Conservation (phyloP, 2,329 filamentous ascomycete genomes). For the Microcyclosporella mali region DNA sequence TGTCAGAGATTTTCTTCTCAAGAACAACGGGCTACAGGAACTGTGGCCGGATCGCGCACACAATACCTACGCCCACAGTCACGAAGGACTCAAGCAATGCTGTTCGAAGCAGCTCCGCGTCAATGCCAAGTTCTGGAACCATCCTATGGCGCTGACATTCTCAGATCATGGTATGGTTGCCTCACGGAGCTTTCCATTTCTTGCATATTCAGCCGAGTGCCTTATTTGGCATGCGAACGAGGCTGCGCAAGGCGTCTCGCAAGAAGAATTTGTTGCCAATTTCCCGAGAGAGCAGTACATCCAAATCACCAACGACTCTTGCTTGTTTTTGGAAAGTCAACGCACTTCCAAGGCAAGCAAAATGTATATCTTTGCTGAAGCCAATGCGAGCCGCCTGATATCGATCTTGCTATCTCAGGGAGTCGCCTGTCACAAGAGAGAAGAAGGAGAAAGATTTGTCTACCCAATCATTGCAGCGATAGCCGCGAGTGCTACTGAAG, state of each 20-base stretch:
- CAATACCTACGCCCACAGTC: conserved; percentile 4
- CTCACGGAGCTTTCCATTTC: conserved; percentile 38
- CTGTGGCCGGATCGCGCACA: conserved; percentile 25
- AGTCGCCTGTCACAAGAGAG: neutral
- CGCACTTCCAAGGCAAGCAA: conserved; percentile 26
- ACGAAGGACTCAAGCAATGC: conserved; percentile 16
- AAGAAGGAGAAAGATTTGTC: conserved; percentile 7
- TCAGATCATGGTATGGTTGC: conserved; percentile 15
- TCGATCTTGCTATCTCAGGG: neutral
- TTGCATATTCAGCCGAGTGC: conserved; percentile 39
- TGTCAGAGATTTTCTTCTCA: conserved; percentile 44
- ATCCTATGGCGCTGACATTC: neutral
- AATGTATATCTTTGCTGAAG: conserved; percentile 36
- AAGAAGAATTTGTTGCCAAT: conserved; percentile 29
- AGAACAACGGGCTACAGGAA: conserved; percentile 28
- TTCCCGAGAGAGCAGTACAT: conserved; percentile 32
- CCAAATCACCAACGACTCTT: conserved; percentile 27
- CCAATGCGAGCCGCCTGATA: conserved; percentile 10
- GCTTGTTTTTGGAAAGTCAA: conserved; percentile 20
- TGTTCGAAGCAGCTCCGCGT: conserved; percentile 9
- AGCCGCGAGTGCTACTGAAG: neutral
- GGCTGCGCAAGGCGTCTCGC: conserved; percentile 27
- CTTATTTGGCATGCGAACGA: conserved; percentile 39
- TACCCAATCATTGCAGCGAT: conserved; percentile 11
- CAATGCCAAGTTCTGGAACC: neutral